Base-by-base conservation (phyloP, 371 early-diverging fungal genomes). In the Mucor piriformis region DNA sequence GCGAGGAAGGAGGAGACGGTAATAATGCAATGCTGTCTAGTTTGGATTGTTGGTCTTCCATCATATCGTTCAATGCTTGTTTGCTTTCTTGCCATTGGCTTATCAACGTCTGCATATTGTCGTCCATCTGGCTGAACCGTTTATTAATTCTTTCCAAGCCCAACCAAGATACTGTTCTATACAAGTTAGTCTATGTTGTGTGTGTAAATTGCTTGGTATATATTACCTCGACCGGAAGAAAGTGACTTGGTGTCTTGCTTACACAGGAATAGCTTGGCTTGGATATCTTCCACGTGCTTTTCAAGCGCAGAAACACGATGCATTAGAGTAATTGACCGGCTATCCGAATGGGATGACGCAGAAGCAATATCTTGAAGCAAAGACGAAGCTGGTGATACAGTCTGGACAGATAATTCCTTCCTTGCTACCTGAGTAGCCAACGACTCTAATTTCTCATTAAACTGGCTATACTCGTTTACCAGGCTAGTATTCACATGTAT, bases 1-100 rank as follows among this genome's bases (percentile, higher is more conserved):
- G 71, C 18, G 74, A 74, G 10, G 66, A 54, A 11, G 77, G 77
- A 18, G 77, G 74, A 5, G 77, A 77, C 33, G 77, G 77, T 18
- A 73, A 37, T 20, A 47, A 54, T 1, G 54, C 16, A 18, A 44
- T 20, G 11, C 49, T 18, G 32, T 33, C 24, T 8, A 46, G 25
- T 50, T 44, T 59, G 2, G 52, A 18, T n/a, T 64, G 40, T 47
- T 57, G 53, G 16, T 54, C 34, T 27, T 21, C 42, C 21, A 64
- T 18, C 12, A 69, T 44, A 15, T 8, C n/a, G 4, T 67, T 40
- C 3, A 74, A 37, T 0, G 64, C 49, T 7, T 42, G 29, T 32
- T 67, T 70, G 29, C 63, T 66, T 34, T 71, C 73, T n/a, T 73
- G 65, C 79, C 79, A 78, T 51, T 73, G 72, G 6, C 34, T 50